Conservation (phyloP, 129 eudicot species). For the Helianthus annuus region DNA sequence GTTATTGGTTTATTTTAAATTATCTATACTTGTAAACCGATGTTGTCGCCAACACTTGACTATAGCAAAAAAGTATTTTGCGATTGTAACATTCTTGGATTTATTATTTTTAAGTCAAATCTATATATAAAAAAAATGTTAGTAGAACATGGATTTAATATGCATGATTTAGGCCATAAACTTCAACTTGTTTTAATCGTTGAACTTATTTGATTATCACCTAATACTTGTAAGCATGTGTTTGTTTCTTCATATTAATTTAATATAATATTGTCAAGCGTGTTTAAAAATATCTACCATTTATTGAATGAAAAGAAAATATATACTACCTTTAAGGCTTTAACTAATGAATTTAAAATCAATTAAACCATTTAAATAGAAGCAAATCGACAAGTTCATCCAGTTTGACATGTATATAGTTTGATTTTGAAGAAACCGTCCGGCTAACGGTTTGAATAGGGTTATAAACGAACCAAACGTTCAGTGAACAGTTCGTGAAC, state of each 20-base stretch:
- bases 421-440: no score
- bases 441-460: no score
- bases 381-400: no score
- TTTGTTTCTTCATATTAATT: neutral
- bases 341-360: no score
- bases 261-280: neutral
- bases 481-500: no score
- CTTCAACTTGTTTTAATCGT: constrained; percentile 1
- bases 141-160: constrained; percentile 1
- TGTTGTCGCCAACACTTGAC: neutral
- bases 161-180: constrained; percentile 8
- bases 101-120: neutral
- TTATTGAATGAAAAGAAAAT: neutral
- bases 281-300: neutral
- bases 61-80: neutral
- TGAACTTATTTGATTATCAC: neutral
- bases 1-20: no score
- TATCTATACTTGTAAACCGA: neutral
- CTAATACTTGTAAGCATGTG: constrained; percentile 6
- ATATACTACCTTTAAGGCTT: neutral
- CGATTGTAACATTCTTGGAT: constrained; percentile 1
- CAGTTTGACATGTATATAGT: no score
- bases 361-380: no score
- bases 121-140: neutral
- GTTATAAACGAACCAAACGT: no score